Evolutionary conservation across 768 basidiomycete genomes (phyloP).

Genomic region (Leccinum broughii): DNA sequence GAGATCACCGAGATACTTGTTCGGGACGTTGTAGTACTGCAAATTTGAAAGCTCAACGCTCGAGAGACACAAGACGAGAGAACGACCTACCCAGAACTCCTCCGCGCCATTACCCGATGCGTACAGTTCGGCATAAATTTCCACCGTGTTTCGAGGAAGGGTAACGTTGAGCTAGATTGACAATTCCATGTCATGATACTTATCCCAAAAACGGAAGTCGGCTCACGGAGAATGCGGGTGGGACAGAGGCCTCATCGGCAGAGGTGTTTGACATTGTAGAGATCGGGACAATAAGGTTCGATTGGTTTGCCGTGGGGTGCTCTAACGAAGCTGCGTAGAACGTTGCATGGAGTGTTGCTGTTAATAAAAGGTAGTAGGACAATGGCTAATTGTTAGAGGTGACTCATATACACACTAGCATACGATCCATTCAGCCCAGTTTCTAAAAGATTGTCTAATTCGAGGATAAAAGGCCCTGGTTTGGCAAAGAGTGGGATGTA

Average conservation of each 20-base stretch:
- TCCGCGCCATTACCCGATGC: conserved; percentile 67
- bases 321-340: conserved; percentile 60
- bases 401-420: conserved; percentile 47
- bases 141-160: conserved; percentile 65
- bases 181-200: background rate
- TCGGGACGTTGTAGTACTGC: conserved; percentile 69
- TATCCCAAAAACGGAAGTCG: background rate
- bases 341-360: conserved; percentile 70
- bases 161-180: conserved; percentile 59
- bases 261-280: conserved; percentile 62
- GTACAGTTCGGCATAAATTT: conserved; percentile 68
- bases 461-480: conserved; percentile 67
- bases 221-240: conserved; percentile 67
- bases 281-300: conserved; percentile 69
- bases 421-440: conserved; percentile 63
- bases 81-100: conserved; percentile 71
- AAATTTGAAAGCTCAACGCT: conserved; percentile 1
- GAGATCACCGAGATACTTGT: conserved; percentile 55
- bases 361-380: conserved; percentile 1
- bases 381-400: background rate
- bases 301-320: conserved; percentile 59
- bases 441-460: conserved; percentile 69
- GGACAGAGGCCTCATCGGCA: conserved; percentile 74
- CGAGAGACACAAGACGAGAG: background rate
- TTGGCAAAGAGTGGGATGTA: conserved; percentile 71